phyloP scores from a whole-genome alignment of 768 basidiomycete genomes.

The Podaxis sp. region DNA sequence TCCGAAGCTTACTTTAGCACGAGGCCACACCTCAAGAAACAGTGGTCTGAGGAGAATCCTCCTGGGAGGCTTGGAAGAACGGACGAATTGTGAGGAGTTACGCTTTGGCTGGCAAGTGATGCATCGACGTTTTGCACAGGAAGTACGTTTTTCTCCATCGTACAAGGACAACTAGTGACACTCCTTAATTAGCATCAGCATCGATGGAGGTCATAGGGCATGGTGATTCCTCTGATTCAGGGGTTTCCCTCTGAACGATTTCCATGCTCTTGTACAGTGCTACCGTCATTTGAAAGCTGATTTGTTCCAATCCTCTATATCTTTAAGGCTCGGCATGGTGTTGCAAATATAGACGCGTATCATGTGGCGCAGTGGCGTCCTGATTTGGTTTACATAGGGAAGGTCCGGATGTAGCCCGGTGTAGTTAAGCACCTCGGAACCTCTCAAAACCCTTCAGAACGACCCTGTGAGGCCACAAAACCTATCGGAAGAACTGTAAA shows the following conservation, averaged over 20 bases:
- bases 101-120: slow-evolving; percentile 64
- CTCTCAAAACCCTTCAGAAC: not conserved
- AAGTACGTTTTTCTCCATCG: slow-evolving; percentile 28
- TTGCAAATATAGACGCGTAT: no score
- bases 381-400: no score
- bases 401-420: no score
- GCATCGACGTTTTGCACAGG: slow-evolving; percentile 71
- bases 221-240: slow-evolving; percentile 12
- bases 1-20: slow-evolving; percentile 27
- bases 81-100: slow-evolving; percentile 64
- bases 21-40: slow-evolving; percentile 45
- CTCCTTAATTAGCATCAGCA: slow-evolving; percentile 12
- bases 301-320: not conserved
- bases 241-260: no score
- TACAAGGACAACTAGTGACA: not conserved
- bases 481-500: not conserved
- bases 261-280: not conserved
- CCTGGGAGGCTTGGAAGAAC: slow-evolving; percentile 60
- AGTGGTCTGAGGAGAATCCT: slow-evolving; percentile 60
- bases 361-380: no score
- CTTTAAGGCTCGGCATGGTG: not conserved
- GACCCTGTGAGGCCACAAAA: not conserved
- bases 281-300: not conserved
- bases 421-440: not conserved
- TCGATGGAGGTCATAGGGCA: slow-evolving; percentile 21